These are phyloP conservation scores for Zelonia costaricensis DNA, from an alignment of 208 protist species.

Conservation along the genomic window DNA sequence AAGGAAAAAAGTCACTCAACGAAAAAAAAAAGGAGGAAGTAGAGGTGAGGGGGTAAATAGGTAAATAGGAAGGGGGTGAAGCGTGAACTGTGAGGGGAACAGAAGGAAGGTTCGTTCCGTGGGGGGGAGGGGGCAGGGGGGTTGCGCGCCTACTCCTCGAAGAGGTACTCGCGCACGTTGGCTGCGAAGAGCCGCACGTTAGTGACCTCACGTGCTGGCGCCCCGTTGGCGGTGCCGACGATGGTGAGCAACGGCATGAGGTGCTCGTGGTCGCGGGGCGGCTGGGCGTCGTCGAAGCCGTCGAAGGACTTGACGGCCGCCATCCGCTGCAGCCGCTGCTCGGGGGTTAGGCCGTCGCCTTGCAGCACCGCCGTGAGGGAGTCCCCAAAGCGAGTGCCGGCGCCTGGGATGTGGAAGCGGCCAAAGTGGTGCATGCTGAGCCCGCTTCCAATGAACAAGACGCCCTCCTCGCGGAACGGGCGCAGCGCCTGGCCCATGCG, in stretches of 20 bases:
- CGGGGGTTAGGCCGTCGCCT: slow-evolving; percentile 17
- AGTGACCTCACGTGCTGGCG: slow-evolving; percentile 42
- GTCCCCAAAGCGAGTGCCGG: slow-evolving; percentile 57
- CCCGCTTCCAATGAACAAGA: slow-evolving; percentile 87
- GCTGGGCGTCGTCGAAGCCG: slow-evolving; percentile 70
- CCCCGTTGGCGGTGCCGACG: slow-evolving; percentile 42
- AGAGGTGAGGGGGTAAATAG: not conserved
- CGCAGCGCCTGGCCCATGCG: slow-evolving; percentile 70
- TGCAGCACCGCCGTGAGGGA: slow-evolving; percentile 41
- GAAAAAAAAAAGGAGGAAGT: not conserved
- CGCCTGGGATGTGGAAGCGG: slow-evolving; percentile 27
- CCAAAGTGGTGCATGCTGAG: slow-evolving; percentile 79
- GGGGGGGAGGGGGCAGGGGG: not conserved
- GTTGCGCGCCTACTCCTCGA: slow-evolving; percentile 18
- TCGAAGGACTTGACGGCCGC: slow-evolving; percentile 30
- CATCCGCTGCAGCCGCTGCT: slow-evolving; percentile 44
- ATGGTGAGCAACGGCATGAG: slow-evolving; percentile 84
- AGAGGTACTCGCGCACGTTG: slow-evolving; percentile 52
- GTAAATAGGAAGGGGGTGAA: not conserved
- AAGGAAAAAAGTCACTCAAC: too few species aligned
- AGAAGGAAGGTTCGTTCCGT: slow-evolving; percentile 1
- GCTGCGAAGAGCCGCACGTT: slow-evolving; percentile 29
- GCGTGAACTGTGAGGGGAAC: not conserved
- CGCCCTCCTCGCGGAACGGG: slow-evolving; percentile 61
- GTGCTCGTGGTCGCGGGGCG: slow-evolving; percentile 62